Evolutionary conservation across 805 yeast species (phyloP), one percentile per base, ranked within the genome.

Genomic region (Metschnikowia noctiluminum): DNA sequence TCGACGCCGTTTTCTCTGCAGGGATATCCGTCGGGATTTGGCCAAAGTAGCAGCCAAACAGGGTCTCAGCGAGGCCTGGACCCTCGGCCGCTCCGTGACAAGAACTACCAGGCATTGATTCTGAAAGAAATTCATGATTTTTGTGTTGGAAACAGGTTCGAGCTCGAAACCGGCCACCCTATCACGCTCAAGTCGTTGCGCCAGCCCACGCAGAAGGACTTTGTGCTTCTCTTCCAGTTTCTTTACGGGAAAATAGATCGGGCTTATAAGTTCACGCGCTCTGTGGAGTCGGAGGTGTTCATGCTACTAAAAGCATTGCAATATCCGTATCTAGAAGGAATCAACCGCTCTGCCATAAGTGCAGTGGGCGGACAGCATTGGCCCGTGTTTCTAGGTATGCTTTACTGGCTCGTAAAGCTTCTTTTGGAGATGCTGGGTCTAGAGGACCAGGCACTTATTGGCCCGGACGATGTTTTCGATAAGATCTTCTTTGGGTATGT

Each of bases 301-400:
- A 75, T 78, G 15, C 68, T 88, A 15, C 68, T 90, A 57, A 84
- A 81, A 60, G 74, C 74, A 35, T 63, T 89, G 51, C 80, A 79
- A 42, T 90, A 90, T 59, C 97, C 97, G 1, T 89, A 85, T 62
- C 65, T 89, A 49, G 95, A 87, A 37, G 73, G 87, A 0, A 82
- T 91, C 36, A 87, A 85, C 64, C 84, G 90, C 60, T 85, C 94
- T 0, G 95, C 89, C 62, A 84, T 90, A 35, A 81, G 90, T 35
- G 96, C 96, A 0, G 96, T 89, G 11, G 96, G 96, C 6, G 96
- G 96, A 2, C 82, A 85, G 42, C 83, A 82, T 55, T 90, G 97
- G 97, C 89, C 88, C 11, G 77, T 78, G 7, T 87, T 89, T 55
- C 64, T 90, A 38, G 96, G 94, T 1, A 80, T 91, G 78, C 68